Evolutionary conservation across 371 early-diverging fungal species (phyloP).

Genomic region (Sporodiniella umbellata): DNA sequence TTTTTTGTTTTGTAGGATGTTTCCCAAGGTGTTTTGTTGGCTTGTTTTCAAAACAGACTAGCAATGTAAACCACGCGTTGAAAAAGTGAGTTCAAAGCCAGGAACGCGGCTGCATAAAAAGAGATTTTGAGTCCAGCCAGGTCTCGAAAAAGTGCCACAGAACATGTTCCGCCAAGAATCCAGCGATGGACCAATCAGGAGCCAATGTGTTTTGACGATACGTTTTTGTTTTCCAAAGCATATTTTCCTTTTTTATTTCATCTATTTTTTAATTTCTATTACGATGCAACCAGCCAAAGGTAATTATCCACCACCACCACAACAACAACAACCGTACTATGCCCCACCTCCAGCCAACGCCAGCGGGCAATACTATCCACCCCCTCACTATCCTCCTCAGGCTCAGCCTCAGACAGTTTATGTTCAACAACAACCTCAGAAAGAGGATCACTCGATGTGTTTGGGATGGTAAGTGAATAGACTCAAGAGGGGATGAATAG

Average conservation of each 20-base stretch:
- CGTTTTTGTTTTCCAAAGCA: not conserved
- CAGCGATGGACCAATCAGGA: slow-evolving; percentile 41
- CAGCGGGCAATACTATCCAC: slow-evolving; percentile 74
- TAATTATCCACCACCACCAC: not conserved
- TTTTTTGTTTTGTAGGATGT: too few relatives aligned
- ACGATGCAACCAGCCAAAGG: not conserved
- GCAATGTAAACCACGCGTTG: too few relatives aligned
- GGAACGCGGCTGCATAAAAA: too few relatives aligned
- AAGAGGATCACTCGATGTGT: slow-evolving; percentile 29
- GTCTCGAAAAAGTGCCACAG: too few relatives aligned
- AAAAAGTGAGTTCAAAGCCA: too few relatives aligned
- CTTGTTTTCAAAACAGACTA: too few relatives aligned
- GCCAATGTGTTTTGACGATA: too few relatives aligned
- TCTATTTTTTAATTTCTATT: not conserved
- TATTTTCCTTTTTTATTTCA: not conserved
- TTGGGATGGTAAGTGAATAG: slow-evolving; percentile 35
- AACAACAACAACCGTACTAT: not conserved
- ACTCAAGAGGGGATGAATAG: too few relatives aligned
- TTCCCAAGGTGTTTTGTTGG: too few relatives aligned
- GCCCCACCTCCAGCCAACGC: slow-evolving; percentile 87
- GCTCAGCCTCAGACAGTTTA: slow-evolving; percentile 27
- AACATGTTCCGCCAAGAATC: slow-evolving; percentile 55
- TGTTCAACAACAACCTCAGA: slow-evolving; percentile 27
- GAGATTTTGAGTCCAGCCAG: too few relatives aligned
- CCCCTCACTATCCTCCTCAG: slow-evolving; percentile 20